Evolutionary conservation across 768 basidiomycete genomes (phyloP).

Genomic region (Tephrocybe sp.): DNA sequence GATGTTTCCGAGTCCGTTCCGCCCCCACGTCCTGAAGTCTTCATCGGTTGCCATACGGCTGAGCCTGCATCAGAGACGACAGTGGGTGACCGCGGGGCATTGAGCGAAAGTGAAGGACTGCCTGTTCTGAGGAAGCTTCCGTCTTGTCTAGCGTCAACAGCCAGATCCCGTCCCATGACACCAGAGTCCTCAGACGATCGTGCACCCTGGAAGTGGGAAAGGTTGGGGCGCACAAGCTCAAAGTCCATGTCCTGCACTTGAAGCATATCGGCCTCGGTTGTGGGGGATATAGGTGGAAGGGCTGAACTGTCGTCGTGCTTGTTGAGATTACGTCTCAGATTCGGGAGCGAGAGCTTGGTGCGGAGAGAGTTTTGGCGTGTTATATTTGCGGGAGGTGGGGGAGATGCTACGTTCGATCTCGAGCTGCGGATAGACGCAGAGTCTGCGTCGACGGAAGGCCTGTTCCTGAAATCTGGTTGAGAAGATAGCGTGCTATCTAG

Average conservation of each 20-base stretch:
- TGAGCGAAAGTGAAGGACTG: constrained; percentile 41
- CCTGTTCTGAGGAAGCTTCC: constrained; percentile 32
- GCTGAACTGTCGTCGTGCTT: constrained; percentile 33
- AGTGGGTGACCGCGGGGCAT: constrained; percentile 19
- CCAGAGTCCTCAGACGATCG: constrained; percentile 56
- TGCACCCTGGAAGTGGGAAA: constrained; percentile 33
- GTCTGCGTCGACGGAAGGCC: constrained; percentile 22
- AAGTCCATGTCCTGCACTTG: constrained; percentile 84
- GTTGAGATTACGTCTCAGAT: constrained; percentile 47
- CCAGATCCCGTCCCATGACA: constrained; percentile 31
- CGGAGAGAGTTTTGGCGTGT: constrained; percentile 43
- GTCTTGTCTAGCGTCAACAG: constrained; percentile 29
- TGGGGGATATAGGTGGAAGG: constrained; percentile 19
- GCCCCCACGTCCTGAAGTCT: constrained; percentile 3
- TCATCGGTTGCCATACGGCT: not conserved
- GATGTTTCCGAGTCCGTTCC: constrained; percentile 33
- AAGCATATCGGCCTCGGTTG: constrained; percentile 48
- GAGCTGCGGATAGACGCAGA: constrained; percentile 30
- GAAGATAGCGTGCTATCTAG: constrained; percentile 4
- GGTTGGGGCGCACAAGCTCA: constrained; percentile 66
- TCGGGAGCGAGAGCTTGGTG: constrained; percentile 68
- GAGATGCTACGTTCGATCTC: constrained; percentile 34
- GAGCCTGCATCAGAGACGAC: constrained; percentile 15
- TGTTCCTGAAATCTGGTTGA: constrained; percentile 3
- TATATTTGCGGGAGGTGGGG: constrained; percentile 28